Conservation (phyloP, 2,329 filamentous ascomycete species). For the Aspergillus brasiliensis region DNA sequence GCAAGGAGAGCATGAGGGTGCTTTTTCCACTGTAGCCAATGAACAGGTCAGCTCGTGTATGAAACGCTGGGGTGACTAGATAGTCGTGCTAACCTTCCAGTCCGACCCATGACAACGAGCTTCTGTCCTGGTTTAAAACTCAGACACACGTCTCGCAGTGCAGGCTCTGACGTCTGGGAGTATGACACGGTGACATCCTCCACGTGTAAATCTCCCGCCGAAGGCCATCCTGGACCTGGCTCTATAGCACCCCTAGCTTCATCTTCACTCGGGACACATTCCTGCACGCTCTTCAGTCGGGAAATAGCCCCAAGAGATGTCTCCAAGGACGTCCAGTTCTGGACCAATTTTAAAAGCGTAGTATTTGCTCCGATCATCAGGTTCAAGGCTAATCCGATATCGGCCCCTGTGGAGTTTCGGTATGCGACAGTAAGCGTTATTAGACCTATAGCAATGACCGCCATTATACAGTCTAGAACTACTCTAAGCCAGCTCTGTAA, state of each 20-base stretch:
- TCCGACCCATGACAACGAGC: constrained; percentile 1
- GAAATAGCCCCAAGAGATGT: constrained; percentile 56
- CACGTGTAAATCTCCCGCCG: background rate
- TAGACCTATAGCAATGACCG: background rate
- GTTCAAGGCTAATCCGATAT: constrained; percentile 50
- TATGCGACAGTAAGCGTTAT: background rate
- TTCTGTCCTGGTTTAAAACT: background rate
- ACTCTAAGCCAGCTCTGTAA: background rate
- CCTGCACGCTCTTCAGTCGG: background rate
- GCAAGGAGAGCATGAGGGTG: background rate
- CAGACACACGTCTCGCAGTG: background rate
- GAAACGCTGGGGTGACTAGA: background rate
- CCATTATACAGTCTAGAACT: background rate
- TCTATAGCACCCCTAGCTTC: background rate
- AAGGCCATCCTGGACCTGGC: background rate
- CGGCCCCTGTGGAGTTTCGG: constrained; percentile 23
- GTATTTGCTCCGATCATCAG: constrained; percentile 51
- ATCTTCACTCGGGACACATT: background rate
- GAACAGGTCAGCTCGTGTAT: background rate
- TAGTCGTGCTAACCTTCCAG: background rate
- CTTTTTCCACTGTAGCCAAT: constrained; percentile 5
- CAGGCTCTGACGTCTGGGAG: background rate
- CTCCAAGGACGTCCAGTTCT: constrained; percentile 56
- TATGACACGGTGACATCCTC: background rate
- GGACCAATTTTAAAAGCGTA: constrained; percentile 45